Conservation (phyloP, 306 rosid species). For the Chamaecrista fasciculata region DNA sequence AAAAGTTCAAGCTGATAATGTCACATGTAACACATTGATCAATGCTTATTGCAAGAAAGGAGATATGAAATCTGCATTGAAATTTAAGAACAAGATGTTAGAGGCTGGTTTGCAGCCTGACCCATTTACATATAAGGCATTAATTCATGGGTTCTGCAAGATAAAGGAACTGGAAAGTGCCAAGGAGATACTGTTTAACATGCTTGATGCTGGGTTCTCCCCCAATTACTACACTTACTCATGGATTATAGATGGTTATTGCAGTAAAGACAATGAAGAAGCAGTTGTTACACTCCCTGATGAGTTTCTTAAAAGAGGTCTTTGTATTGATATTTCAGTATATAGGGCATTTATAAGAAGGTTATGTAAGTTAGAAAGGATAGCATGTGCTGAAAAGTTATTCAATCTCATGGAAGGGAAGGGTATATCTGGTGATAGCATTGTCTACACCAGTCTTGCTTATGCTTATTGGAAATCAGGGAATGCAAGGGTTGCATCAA, state of each 20-base stretch:
- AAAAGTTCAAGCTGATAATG: constrained; percentile 69
- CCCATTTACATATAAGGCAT: constrained; percentile 70
- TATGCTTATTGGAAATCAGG: constrained; percentile 72
- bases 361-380: constrained; percentile 59
- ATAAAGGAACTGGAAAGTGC: constrained; percentile 55
- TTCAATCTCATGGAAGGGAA: constrained; percentile 51
- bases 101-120: constrained; percentile 75
- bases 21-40: constrained; percentile 87
- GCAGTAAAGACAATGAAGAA: constrained; percentile 53
- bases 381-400: constrained; percentile 60
- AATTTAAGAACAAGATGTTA: constrained; percentile 72
- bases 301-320: constrained; percentile 60
- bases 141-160: constrained; percentile 81
- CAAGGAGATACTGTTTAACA: constrained; percentile 54
- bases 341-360: constrained; percentile 80
- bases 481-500: constrained; percentile 43
- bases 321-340: constrained; percentile 60
- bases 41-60: constrained; percentile 86
- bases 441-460: constrained; percentile 66
- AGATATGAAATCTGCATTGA: constrained; percentile 72
- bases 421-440: constrained; percentile 61
- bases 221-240: constrained; percentile 69
- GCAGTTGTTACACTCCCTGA: constrained; percentile 57
- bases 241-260: constrained; percentile 74
- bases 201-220: constrained; percentile 67